Evolutionary conservation across 805 yeast species (phyloP).

Genomic region (Saccharomycopsis guyanensis): DNA sequence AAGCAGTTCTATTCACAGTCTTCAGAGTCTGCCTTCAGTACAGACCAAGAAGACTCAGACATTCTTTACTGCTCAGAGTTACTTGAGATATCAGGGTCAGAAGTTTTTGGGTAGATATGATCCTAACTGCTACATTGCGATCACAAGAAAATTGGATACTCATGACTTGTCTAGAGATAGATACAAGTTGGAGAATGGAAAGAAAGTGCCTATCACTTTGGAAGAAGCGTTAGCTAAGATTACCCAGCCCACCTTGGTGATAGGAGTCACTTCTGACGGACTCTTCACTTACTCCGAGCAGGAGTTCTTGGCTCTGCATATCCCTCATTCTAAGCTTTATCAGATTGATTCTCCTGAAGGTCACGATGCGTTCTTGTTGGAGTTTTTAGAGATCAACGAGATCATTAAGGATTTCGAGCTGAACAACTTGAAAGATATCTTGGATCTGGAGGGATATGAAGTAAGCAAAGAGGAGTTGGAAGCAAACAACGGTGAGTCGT

Average conservation of each 20-base stretch:
- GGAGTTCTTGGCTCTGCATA: constrained; percentile 65
- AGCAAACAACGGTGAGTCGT: constrained; percentile 45
- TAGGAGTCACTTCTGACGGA: constrained; percentile 90
- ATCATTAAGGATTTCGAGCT: constrained; percentile 61
- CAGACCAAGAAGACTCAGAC: constrained; percentile 35
- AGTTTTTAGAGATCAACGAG: constrained; percentile 73
- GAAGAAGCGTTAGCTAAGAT: constrained; percentile 52
- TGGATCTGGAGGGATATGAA: constrained; percentile 38
- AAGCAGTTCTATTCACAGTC: constrained; percentile 23
- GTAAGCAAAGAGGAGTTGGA: constrained; percentile 35
- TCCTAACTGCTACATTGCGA: constrained; percentile 93
- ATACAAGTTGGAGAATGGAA: constrained; percentile 23
- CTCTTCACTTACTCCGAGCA: constrained; percentile 90
- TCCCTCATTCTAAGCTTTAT: constrained; percentile 62
- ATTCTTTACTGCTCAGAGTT: constrained; percentile 91
- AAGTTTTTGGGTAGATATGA: constrained; percentile 87
- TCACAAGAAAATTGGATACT: constrained; percentile 88
- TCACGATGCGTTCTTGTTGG: constrained; percentile 92
- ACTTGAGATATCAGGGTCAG: constrained; percentile 87
- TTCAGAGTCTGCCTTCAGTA: constrained; percentile 24
- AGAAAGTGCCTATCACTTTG: constrained; percentile 22
- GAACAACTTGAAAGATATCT: constrained; percentile 49
- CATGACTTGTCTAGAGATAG: constrained; percentile 88
- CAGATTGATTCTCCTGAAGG: constrained; percentile 90
- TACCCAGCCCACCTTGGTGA: constrained; percentile 68